Percentiles rank a stretch among this genome's conserved stretches.
Conservation (phyloP, 176 grass and related monocot genomes). For the Musa schizocarpa region DNA sequence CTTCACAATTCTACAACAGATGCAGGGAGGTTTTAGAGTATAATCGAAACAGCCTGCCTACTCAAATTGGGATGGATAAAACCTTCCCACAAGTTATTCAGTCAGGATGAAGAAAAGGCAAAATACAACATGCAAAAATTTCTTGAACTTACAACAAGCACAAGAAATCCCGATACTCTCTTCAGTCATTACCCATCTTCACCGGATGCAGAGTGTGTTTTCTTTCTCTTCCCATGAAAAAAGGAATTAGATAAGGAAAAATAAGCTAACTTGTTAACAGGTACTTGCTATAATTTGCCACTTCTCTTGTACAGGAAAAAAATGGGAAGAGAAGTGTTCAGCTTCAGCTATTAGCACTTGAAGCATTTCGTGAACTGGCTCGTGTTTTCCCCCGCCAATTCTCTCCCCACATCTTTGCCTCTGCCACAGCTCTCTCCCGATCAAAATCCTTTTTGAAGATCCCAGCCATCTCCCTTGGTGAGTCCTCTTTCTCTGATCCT, state of each 20-base stretch:
- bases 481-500: slow-evolving; percentile 26
- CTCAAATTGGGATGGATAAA: background rate
- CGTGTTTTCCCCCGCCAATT: slow-evolving; percentile 80
- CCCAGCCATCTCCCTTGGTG: slow-evolving; percentile 26
- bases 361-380: slow-evolving; percentile 20
- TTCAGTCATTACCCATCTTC: background rate
- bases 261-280: slow-evolving; percentile 11
- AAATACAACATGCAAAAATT: slow-evolving; percentile 7
- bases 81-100: background rate
- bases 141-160: background rate
- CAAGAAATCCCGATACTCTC: background rate
- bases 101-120: background rate
- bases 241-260: slow-evolving; percentile 20
- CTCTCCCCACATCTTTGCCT: slow-evolving; percentile 91
- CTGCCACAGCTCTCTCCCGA: slow-evolving; percentile 78
- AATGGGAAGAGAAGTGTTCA: slow-evolving; percentile 10
- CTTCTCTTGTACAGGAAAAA: slow-evolving; percentile 13
- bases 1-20: background rate
- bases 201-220: slow-evolving; percentile 25
- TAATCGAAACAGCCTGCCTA: background rate
- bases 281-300: background rate
- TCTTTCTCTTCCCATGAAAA: slow-evolving; percentile 2
- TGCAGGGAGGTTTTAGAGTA: background rate
- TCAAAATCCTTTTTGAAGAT: slow-evolving; percentile 40
- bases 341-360: slow-evolving; percentile 13